Evolutionary conservation across 164 flowering plant species (phyloP), one percentile per base, ranked within the genome.

Genomic region (Pachysandra terminalis): DNA sequence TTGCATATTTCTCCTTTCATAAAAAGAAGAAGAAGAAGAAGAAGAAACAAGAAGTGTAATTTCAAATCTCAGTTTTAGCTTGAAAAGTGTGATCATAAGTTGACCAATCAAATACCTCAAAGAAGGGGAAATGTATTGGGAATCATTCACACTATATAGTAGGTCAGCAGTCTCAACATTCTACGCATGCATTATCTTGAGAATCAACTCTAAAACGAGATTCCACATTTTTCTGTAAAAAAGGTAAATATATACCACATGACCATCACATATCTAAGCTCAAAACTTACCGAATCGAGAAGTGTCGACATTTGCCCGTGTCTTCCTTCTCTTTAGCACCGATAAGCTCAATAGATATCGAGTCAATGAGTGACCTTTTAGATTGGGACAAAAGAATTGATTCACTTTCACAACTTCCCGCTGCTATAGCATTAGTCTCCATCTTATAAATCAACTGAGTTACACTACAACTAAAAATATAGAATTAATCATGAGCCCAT

Each of bases 221-320:
- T 19, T 1, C 9, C 21, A 21, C 22, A 7, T 5, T 55, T 7
- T 32, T 32, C 3, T n/a, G 26, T 16, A 9, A 5, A 26, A 16
- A 26, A 17, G n/a, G 35, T 25, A 25, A 24, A 3, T 27, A 14
- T 26, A 19, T 58, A 32, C 9, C 19, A 58, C 37, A 54, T 48
- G 35, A 54, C 19, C 35, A 64, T 21, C 16, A 55, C 45, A 57
- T 22, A 61, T 22, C 49, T 16, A 22, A 32, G 22, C 23, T 23
- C 40, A 55, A 60, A 45, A 57, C 83, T 80, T 71, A 85, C 91
- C 91, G 82, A 51, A 87, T 81, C 0, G 88, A 83, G 58, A 87
- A 87, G 65, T 87, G 88, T 24, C 75, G 71, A 66, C 88, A 87
- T 26, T 64, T 75, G 45, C 51, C 72, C 9, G 41, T 49, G 56